Evolutionary conservation across 352 stramenopile species (phyloP).

Genomic region (Phytophthora meadii): DNA sequence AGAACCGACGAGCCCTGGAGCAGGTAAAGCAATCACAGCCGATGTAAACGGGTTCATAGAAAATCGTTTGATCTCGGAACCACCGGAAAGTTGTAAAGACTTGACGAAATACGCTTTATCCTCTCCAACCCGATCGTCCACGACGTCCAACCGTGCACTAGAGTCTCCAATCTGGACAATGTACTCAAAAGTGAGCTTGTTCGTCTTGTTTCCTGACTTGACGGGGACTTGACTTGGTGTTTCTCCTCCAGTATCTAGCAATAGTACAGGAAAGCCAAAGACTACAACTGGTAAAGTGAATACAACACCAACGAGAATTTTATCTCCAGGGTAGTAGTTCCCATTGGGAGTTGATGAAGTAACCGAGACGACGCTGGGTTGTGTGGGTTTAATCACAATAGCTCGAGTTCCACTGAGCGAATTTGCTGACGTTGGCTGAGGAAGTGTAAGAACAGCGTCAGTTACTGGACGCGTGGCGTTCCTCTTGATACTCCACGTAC

Average conservation of each 20-base stretch:
- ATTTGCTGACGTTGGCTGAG: constrained; percentile 38
- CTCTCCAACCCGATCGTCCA: constrained; percentile 54
- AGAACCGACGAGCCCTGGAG: constrained; percentile 52
- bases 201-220: constrained; percentile 46
- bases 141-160: constrained; percentile 46
- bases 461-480: constrained; percentile 57
- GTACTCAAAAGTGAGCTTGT: constrained; percentile 62
- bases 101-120: constrained; percentile 55
- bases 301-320: constrained; percentile 52
- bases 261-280: constrained; percentile 52
- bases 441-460: constrained; percentile 53
- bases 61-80: constrained; percentile 54
- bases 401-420: constrained; percentile 55
- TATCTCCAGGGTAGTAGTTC: constrained; percentile 68
- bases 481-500: constrained; percentile 43
- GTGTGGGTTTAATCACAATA: constrained; percentile 67
- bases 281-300: constrained; percentile 77
- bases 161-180: constrained; percentile 48
- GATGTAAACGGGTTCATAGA: constrained; percentile 54
- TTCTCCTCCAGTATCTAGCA: constrained; percentile 31
- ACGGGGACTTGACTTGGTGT: constrained; percentile 33
- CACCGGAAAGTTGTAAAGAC: constrained; percentile 41
- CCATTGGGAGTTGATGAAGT: constrained; percentile 45
- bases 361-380: constrained; percentile 47
- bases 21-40: constrained; percentile 50